These are phyloP conservation scores for Abrus pulchellus DNA, from an alignment of 306 rosid species.

Conservation along the genomic window DNA sequence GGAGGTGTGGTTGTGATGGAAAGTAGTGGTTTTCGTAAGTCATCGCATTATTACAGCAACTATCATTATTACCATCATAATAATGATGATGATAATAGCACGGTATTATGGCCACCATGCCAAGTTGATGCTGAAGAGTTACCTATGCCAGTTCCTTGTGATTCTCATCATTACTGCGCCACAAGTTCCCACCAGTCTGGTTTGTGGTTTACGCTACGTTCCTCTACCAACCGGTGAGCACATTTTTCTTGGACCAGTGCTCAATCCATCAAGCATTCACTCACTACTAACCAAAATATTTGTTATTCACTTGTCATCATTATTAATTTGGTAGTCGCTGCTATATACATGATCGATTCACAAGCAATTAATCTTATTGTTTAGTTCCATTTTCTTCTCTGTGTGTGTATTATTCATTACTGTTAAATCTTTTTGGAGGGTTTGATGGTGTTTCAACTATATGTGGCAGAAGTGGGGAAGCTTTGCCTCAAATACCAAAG, in stretches of 20 bases:
- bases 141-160: constrained; percentile 37
- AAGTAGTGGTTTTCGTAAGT: constrained; percentile 16
- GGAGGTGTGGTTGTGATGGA: constrained; percentile 10
- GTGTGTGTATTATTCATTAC: background rate
- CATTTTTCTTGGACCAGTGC: background rate
- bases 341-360: no score
- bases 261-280: constrained; percentile 15
- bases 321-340: background rate
- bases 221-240: constrained; percentile 69
- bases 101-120: constrained; percentile 45
- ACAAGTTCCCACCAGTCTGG: constrained; percentile 54
- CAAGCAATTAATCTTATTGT: no score
- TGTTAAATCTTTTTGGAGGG: background rate
- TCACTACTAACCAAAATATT: background rate
- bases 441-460: background rate
- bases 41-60: constrained; percentile 28
- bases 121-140: constrained; percentile 44
- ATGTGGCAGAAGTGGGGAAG: constrained; percentile 57
- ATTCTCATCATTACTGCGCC: constrained; percentile 49
- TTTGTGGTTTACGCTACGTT: constrained; percentile 69
- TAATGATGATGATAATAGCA: constrained; percentile 14
- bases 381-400: background rate
- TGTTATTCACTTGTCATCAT: background rate
- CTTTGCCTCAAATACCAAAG: constrained; percentile 72
- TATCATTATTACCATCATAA: constrained; percentile 13